A percentile compares a stretch with the other conserved stretches of the same genome.
These are phyloP conservation scores for Amylocarpus encephaloides DNA, from an alignment of 2,329 filamentous ascomycete species.

Conservation along the genomic window DNA sequence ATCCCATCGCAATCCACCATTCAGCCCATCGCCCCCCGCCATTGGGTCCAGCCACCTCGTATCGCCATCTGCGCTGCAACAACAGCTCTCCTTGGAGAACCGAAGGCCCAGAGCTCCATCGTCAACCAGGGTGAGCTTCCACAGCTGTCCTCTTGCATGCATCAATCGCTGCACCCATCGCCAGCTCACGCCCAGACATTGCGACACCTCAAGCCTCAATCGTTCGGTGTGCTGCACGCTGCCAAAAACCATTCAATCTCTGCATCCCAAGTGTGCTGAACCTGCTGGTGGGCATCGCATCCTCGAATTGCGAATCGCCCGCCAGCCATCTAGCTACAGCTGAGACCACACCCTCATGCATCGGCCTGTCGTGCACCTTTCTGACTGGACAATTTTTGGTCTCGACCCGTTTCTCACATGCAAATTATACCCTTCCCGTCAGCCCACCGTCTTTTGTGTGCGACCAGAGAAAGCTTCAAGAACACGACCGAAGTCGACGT, in stretches of 20 bases:
- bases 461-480: not conserved
- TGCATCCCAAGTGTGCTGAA: not conserved
- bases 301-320: not conserved
- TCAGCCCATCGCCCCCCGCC: not conserved
- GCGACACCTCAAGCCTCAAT: not conserved
- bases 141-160: not conserved
- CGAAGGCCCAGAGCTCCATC: not conserved
- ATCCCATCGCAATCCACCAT: not conserved
- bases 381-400: slow-evolving; percentile 2
- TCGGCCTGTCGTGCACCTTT: slow-evolving; percentile 6
- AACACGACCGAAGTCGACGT: not conserved
- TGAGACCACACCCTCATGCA: not conserved
- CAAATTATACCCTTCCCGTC: not conserved
- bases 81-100: not conserved
- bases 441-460: not conserved
- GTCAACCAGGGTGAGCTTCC: not conserved
- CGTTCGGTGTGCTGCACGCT: not conserved
- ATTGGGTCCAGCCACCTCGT: not conserved
- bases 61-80: not conserved
- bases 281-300: not conserved
- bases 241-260: not conserved
- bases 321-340: not conserved
- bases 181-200: not conserved
- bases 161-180: not conserved
- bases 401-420: slow-evolving; percentile 4